Base-by-base conservation (phyloP, 257 asterid species). In the Petunia secreta region DNA sequence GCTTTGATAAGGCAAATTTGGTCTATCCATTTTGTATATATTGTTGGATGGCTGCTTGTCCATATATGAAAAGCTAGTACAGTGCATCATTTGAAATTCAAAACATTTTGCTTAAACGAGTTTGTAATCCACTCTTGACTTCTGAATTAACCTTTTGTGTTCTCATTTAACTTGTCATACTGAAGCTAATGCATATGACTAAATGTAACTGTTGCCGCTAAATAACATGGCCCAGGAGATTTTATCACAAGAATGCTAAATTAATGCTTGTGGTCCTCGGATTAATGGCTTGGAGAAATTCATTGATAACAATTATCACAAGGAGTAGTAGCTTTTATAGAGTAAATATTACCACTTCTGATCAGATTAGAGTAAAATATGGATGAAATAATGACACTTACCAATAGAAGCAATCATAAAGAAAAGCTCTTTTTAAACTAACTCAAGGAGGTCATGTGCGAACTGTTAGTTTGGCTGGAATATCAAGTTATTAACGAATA, bases 201-300 rank as follows among this genome's bases (percentile, higher is more conserved):
- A 68, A 68, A 68, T 64, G 25, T 25, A 0, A 63, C 10, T 67
- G 40, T 68, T 68, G 55, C n/a, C 9, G 7, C 75, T 43, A 68
- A 68, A 15, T 68, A 60, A 34, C 14, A 25, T 34, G 66, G 40
- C 8, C 38, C 57, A n/a, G 4, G 8, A 43, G 2, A 8, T 68
- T 68, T 43, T 68, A 44, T 68, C 75, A 68, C 8, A 44, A 44
- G 57, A 68, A 68, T 68, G 2, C 40, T 68, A 34, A 55, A 68
- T 44, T 8, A 68, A 44, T 68, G 57, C 57, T 16, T 68, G 75
- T 68, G 75, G 75, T 16, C 75, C 57, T 68, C n/a, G 2, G 8
- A 44, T 68, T 43, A 15, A 3, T 43, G 14, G 38, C 15, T 43
- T 67, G 54, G 8, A 2, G 11, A 50, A 50, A 8, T 8, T 50